phyloP scores from a whole-genome alignment of 2,329 filamentous ascomycete genomes.

The Colletotrichum phormii region DNA sequence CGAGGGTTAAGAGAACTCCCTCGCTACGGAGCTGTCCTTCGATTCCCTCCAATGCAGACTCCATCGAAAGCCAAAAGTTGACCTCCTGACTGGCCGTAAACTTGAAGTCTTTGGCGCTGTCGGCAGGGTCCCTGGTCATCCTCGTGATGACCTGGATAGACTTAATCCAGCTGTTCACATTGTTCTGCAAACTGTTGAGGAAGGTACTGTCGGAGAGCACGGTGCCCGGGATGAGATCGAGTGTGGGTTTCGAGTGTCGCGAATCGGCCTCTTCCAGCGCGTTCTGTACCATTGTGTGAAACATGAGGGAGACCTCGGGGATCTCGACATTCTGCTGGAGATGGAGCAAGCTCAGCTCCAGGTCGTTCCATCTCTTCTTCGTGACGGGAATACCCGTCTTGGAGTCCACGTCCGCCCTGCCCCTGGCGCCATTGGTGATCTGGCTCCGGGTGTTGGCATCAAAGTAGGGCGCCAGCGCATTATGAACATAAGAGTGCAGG shows the following conservation, averaged over 20 bases:
- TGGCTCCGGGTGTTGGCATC: constrained; percentile 93
- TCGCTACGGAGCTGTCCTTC: constrained; percentile 89
- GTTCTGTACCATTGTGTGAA: constrained; percentile 88
- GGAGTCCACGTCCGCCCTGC: constrained; percentile 85
- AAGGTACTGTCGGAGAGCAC: constrained; percentile 92
- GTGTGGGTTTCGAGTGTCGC: constrained; percentile 74
- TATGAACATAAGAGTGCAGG: constrained; percentile 90
- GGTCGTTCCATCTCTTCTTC: constrained; percentile 95
- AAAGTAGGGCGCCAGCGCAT: constrained; percentile 94
- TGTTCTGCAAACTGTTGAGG: constrained; percentile 92
- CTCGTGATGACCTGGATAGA: constrained; percentile 97
- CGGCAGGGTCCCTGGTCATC: constrained; percentile 85
- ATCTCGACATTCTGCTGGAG: constrained; percentile 99
- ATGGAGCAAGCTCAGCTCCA: constrained; percentile 90
- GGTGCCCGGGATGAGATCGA: constrained; percentile 80
- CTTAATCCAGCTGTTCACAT: constrained; percentile 98
- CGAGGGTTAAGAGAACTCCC: constrained; percentile 89
- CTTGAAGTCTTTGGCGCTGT: constrained; percentile 62
- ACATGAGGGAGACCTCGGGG: constrained; percentile 86
- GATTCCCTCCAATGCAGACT: constrained; percentile 90
- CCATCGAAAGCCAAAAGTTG: constrained; percentile 99
- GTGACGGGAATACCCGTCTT: constrained; percentile 97
- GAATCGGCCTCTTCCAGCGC: constrained; percentile 83
- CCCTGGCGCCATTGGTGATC: constrained; percentile 71
- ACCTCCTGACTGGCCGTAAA: constrained; percentile 93